A percentile compares a stretch with the other conserved stretches of the same genome.
Evolutionary conservation across 805 yeast genomes (phyloP).

Genomic region (Lipomyces anomalus): DNA sequence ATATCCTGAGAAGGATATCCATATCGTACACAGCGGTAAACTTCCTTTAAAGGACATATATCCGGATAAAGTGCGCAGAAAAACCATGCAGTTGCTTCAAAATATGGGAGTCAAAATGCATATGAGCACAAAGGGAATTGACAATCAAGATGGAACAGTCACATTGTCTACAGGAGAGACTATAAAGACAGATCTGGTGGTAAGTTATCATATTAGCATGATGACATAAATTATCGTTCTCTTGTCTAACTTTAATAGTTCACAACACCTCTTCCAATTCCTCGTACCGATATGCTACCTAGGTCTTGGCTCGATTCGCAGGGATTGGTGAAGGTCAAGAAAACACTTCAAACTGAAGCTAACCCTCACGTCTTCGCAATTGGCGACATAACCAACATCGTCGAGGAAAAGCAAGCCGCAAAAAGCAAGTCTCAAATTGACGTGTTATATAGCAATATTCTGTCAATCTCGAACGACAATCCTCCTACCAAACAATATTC

Average conservation of each 20-base stretch:
- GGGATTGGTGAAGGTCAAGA: constrained; percentile 3
- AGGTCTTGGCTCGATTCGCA: background rate
- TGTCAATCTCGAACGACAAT: constrained; percentile 4
- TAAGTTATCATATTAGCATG: background rate
- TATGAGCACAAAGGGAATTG: constrained; percentile 13
- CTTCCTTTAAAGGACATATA: constrained; percentile 17
- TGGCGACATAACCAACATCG: constrained; percentile 13
- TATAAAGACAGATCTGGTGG: constrained; percentile 8
- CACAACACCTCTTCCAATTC: too few relatives aligned
- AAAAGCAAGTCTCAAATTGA: constrained; percentile 1
- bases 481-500: background rate
- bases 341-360: constrained; percentile 2
- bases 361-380: constrained; percentile 9
- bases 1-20: constrained; percentile 38
- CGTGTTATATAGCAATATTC: constrained; percentile 3
- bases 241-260: too few relatives aligned
- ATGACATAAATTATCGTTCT: background rate
- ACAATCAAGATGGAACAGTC: constrained; percentile 11
- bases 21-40: constrained; percentile 23
- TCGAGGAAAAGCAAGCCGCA: constrained; percentile 12
- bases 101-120: constrained; percentile 23
- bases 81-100: constrained; percentile 16
- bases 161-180: background rate
- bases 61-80: constrained; percentile 9
- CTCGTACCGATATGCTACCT: background rate